Evolutionary conservation across 805 yeast species (phyloP).

Genomic region (Ogataea trehaloabstinens): DNA sequence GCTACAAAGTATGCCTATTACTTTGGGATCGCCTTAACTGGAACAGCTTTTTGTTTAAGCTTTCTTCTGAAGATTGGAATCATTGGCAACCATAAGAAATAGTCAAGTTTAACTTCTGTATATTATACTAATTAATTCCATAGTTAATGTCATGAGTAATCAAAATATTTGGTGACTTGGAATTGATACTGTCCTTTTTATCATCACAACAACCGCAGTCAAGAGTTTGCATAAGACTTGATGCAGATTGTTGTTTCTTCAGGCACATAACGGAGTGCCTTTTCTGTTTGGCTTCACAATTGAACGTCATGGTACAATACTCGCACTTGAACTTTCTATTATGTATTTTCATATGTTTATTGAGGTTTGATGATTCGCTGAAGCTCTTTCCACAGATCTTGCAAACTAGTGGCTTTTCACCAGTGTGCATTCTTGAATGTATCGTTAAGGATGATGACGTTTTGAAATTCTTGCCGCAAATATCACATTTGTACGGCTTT

Average conservation of each 20-base stretch:
- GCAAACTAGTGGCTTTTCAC: constrained; percentile 83
- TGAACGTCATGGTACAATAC: constrained; percentile 52
- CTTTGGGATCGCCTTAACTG: constrained; percentile 37
- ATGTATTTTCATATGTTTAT: constrained; percentile 86
- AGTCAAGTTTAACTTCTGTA: background rate
- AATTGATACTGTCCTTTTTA: background rate
- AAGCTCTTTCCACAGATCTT: constrained; percentile 79
- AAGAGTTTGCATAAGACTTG: background rate
- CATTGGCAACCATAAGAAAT: constrained; percentile 24
- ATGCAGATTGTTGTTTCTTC: constrained; percentile 2
- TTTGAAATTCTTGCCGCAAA: constrained; percentile 77
- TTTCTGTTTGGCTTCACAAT: constrained; percentile 38
- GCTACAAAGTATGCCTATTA: constrained; percentile 38
- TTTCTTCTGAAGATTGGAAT: constrained; percentile 37
- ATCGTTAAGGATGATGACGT: constrained; percentile 80
- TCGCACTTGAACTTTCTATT: constrained; percentile 50
- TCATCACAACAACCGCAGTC: background rate
- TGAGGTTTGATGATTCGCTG: constrained; percentile 84
- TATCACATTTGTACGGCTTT: constrained; percentile 72
- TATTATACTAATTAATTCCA: too few species aligned
- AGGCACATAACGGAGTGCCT: constrained; percentile 36
- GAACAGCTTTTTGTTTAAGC: constrained; percentile 28
- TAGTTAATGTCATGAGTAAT: background rate
- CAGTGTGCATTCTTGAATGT: constrained; percentile 84
- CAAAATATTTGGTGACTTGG: background rate